Evolutionary conservation across 2,329 filamentous ascomycete species (phyloP), one percentile per base, ranked within the genome.

Genomic region (Claviceps capensis): DNA sequence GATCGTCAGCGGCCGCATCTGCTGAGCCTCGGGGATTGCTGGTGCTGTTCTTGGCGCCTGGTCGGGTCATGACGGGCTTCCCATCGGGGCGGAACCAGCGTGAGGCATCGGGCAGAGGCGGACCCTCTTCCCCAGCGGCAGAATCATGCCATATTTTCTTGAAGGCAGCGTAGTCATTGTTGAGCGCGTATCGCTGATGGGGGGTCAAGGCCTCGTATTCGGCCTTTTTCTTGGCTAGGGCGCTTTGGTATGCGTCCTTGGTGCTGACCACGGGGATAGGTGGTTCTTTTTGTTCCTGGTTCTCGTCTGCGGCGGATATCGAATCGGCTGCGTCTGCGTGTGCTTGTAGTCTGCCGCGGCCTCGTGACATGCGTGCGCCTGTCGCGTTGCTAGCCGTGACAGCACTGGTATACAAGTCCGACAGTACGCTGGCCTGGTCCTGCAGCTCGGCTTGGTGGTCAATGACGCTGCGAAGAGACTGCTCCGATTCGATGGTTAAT

Each of bases 141-240:
- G 75, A 72, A 54, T 78, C 73, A 62, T 81, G 77, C 75, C 76
- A 78, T 23, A 73, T 63, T 58, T 73, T 73, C 62, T 78, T 79
- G 70, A 82, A 81, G n/a, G 66, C 65, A 52, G 73, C 71, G 59
- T 82, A 82, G 59, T 80, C 75, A 60, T 81, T 81, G 63, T 81
- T 71, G 13, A 69, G 57, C 4, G 70, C 76, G 59, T 81, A 82
- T 26, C 73, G 73, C 56, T 75, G 63, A 53, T 74, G 63, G 47
- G 68, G 60, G 38, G 60, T 65, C 57, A 74, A 63, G 1, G 59
- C 55, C 0, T 62, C 63, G 60, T 79, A 80, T 42, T 73, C 70
- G 11, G 58, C 59, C 0, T 63, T 60, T 51, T 72, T 73, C 37
- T 63, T 55, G 34, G 64, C 60, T 34, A 67, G 67, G 13, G 66